A percentile compares a stretch with the other conserved stretches of the same genome.
Conservation (phyloP, 352 stramenopile species). For the Globisporangium solare region DNA sequence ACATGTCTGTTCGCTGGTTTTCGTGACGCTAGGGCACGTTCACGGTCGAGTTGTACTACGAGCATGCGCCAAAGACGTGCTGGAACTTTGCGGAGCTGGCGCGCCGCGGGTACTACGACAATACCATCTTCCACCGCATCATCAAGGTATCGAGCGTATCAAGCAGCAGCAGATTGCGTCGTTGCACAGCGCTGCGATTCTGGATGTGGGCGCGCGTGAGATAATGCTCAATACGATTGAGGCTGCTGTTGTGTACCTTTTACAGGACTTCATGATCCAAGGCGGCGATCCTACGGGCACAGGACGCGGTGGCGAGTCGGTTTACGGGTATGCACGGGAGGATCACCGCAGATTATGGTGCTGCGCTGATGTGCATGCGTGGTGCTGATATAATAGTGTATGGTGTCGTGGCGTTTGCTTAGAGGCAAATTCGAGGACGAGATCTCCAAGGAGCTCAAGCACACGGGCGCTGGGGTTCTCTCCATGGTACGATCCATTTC, state of each 20-base stretch:
- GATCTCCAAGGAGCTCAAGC: conserved; percentile 90
- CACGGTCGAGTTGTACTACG: conserved; percentile 91
- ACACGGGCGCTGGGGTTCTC: conserved; percentile 90
- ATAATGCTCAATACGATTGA: background rate
- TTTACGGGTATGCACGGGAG: conserved; percentile 68
- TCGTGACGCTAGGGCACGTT: conserved; percentile 66
- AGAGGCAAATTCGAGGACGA: conserved; percentile 94
- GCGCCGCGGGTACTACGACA: conserved; percentile 93
- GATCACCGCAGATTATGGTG: background rate
- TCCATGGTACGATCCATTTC: conserved; percentile 59
- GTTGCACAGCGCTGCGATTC: no score
- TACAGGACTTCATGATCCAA: conserved; percentile 95
- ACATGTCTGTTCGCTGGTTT: background rate
- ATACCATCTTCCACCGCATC: conserved; percentile 94
- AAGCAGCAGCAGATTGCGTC: no score
- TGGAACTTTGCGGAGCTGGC: conserved; percentile 92
- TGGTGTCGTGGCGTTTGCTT: background rate
- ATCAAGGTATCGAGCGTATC: conserved; percentile 59
- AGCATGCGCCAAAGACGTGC: conserved; percentile 91
- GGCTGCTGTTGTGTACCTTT: background rate
- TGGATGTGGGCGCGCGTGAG: background rate
- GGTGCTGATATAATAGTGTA: background rate
- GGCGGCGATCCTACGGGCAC: conserved; percentile 93
- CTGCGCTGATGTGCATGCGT: background rate
- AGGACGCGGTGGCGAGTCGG: conserved; percentile 87